Evolutionary conservation across 768 basidiomycete genomes (phyloP), one percentile per base, ranked within the genome.

Genomic region (Mycena albidolilacea): DNA sequence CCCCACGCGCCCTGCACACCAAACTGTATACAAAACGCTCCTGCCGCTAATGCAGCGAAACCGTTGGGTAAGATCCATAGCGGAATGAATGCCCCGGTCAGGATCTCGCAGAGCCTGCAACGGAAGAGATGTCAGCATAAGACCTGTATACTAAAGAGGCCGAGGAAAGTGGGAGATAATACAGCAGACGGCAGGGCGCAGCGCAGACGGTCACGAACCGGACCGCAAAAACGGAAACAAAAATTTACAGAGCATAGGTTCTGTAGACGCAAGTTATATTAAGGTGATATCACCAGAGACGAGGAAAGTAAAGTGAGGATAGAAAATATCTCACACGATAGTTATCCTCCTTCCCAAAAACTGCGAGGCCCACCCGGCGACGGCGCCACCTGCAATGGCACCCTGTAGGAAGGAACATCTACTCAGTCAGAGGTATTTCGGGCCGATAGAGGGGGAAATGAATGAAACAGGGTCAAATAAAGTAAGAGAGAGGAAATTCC

Each of bases 301-400:
- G n/a, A 37, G 46, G 46, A 38, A 68, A 23, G 57, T 59, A 39
- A 61, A 61, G 35, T 50, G 44, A 50, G 46, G 60, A 68, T 48
- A 68, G 58, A 54, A 69, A 54, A 72, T 15, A 50, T 80, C 85
- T 60, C 77, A 87, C 87, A 95, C 84, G 77, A 95, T 95, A 7
- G 94, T 95, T 65, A 97, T 84, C 19, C 96, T 88, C 58, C 96
- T 90, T 21, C 96, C 96, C 73, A 94, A 80, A 79, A 92, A 91
- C 78, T 97, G 95, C 39, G 91, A 93, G 15, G 86, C 76, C 79
- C 81, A 91, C 8, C 95, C 95, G 21, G 94, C 94, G 71, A 95
- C 84, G 17, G 83, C 84, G 63, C 95, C 94, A 37, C 95, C 93
- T 7, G 87, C 87, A 72, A 64, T 64, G 11, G 67, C 72, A 21